Evolutionary conservation across 768 basidiomycete species (phyloP), one percentile per base, ranked within the genome.

Genomic region (Boletus reticulatus): DNA sequence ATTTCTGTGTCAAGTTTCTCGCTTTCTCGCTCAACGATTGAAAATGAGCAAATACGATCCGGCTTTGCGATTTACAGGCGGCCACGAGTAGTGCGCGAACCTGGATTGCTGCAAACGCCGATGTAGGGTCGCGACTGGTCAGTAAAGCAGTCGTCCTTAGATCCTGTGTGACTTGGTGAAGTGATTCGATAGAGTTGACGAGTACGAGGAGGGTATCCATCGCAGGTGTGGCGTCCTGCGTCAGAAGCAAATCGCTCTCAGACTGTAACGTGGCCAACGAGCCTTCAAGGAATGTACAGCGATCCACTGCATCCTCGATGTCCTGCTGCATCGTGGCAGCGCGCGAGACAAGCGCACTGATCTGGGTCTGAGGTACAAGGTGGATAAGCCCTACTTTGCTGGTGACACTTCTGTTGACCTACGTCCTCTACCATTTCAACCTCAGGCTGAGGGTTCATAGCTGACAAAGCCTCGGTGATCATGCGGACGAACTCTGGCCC

Each of bases 1-100:
- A 62, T 14, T 12, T 27, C 27, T 48, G 19, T 14, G 54, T 61
- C 59, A 61, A 17, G 6, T 50, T 13, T 13, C 20, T 62, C n/a
- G 55, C 55, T 37, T 48, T 62, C 31, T 53, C 52, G 11, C 13
- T 49, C 45, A 61, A 37, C 14, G 32, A 50, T 41, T 12, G 50
- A 43, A 61, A 57, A 6, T 47, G 48, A 36, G 10, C 14, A 36
- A 43, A 53, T 7, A 57, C 60, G 36, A 44, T 12, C n/a, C 24
- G 50, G 17, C 59, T 52, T 41, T 57, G 50, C 13, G 44, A 53
- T 47, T 57, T 53, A 20, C 50, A 53, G 19, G 50, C 44, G 4
- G 39, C 34, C n/a, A 61, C 34, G 27, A 61, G 39, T 0, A 44
- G 59, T 14, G 51, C 44, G 6, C 38, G 48, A 16, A 42, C 20